phyloP scores from a whole-genome alignment of 225 moss, liverwort and hornwort species.

The Sphagnum contortum region DNA sequence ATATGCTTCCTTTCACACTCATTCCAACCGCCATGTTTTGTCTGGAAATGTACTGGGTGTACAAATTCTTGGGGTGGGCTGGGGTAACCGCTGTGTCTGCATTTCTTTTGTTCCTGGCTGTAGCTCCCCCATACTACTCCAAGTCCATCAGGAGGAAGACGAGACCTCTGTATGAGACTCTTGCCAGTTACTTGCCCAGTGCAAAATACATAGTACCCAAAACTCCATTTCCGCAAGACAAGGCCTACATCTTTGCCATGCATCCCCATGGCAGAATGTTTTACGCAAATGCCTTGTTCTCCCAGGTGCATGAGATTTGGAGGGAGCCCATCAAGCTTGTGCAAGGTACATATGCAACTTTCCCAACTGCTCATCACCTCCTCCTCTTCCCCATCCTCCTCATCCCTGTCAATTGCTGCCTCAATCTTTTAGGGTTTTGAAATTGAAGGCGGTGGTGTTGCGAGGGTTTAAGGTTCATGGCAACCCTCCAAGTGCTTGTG shows the following conservation, averaged over 20 bases:
- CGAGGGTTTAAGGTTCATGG: too few species aligned
- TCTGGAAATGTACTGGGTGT: slow-evolving; percentile 21
- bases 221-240: slow-evolving; percentile 37
- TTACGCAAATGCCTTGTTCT: slow-evolving; percentile 59
- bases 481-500: too few species aligned
- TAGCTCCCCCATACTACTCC: slow-evolving; percentile 46
- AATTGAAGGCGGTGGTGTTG: background rate
- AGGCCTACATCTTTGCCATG: slow-evolving; percentile 75
- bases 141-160: slow-evolving; percentile 23
- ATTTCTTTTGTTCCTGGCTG: slow-evolving; percentile 19
- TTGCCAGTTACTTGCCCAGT: slow-evolving; percentile 61
- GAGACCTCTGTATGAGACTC: slow-evolving; percentile 42
- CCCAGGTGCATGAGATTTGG: slow-evolving; percentile 65
- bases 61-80: slow-evolving; percentile 11
- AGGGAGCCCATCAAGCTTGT: slow-evolving; percentile 43
- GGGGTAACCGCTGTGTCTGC: slow-evolving; percentile 30
- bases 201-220: slow-evolving; percentile 53
- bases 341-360: slow-evolving; percentile 12
- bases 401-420: background rate
- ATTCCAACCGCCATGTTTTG: slow-evolving; percentile 25
- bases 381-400: background rate
- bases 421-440: background rate
- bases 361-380: too few species aligned
- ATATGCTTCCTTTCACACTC: slow-evolving; percentile 72
- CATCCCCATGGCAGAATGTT: slow-evolving; percentile 96